These are phyloP conservation scores for Zygnema cylindricum DNA, from an alignment of 139 green algal genomes.

Conservation along the genomic window DNA sequence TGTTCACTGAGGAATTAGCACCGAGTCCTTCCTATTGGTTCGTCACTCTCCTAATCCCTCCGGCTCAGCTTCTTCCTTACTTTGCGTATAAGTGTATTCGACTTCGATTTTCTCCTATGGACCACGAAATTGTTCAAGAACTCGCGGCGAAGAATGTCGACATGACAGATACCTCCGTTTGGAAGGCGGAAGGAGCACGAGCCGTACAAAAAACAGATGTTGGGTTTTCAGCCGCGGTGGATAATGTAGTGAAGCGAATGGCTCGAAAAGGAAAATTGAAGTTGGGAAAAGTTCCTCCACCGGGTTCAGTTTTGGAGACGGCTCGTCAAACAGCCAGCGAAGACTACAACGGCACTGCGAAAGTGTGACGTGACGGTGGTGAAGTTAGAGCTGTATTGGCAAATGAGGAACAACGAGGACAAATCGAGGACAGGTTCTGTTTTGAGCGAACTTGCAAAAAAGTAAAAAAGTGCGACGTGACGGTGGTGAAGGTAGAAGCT, in stretches of 20 bases:
- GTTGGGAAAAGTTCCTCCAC: not conserved
- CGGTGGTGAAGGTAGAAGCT: no score
- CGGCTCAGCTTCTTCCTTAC: slow-evolving; percentile 39
- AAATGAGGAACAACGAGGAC: no score
- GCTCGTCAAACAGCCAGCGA: no score
- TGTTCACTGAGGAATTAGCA: slow-evolving; percentile 39
- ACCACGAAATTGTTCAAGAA: slow-evolving; percentile 52
- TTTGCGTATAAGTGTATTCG: slow-evolving; percentile 38
- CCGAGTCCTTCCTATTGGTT: slow-evolving; percentile 47
- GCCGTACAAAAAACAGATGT: slow-evolving; percentile 5
- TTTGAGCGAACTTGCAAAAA: no score
- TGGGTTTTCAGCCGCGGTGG: slow-evolving; percentile 45
- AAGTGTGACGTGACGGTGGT: no score
- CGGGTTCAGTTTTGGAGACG: not conserved
- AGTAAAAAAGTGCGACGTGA: no score
- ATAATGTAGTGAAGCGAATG: slow-evolving; percentile 25
- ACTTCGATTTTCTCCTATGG: not conserved
- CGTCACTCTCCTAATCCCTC: slow-evolving; percentile 23
- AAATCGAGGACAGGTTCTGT: no score
- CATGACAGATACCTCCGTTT: slow-evolving; percentile 39
- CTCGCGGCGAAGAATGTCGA: not conserved
- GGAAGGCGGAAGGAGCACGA: not conserved
- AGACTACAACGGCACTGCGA: no score
- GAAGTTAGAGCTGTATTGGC: no score
- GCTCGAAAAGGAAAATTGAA: slow-evolving; percentile 18